Conservation (phyloP, 1,139 yeast genomes). For the Magnusiomyces tetraspermus region DNA sequence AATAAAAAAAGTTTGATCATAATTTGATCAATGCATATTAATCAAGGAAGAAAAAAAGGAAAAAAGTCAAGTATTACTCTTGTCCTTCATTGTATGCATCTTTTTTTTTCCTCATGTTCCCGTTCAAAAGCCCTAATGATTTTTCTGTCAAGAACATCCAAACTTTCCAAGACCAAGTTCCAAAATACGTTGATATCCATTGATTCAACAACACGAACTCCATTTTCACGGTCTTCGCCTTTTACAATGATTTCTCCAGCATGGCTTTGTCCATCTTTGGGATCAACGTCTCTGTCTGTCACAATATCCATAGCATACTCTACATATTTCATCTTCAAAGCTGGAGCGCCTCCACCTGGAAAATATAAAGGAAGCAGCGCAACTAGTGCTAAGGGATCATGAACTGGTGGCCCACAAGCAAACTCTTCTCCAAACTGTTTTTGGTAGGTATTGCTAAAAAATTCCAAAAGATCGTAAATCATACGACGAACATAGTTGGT, state of each 20-base stretch:
- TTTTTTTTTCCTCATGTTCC: background rate
- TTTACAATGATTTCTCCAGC: constrained; percentile 22
- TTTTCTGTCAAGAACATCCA: constrained; percentile 27
- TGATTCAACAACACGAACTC: constrained; percentile 39
- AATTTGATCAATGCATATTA: too few species aligned
- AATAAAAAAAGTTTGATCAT: too few species aligned
- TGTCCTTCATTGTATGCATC: too few species aligned
- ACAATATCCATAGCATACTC: constrained; percentile 33
- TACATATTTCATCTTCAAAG: constrained; percentile 29
- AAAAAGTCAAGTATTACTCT: too few species aligned
- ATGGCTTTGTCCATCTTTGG: constrained; percentile 26
- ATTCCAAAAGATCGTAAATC: constrained; percentile 49
- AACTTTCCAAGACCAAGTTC: constrained; percentile 39
- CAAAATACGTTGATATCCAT: constrained; percentile 46
- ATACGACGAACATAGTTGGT: constrained; percentile 39
- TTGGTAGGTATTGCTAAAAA: constrained; percentile 43
- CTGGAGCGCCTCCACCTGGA: constrained; percentile 24
- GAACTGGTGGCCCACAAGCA: constrained; percentile 62
- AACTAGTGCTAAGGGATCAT: constrained; percentile 70
- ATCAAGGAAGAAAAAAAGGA: too few species aligned
- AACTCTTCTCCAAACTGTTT: constrained; percentile 36
- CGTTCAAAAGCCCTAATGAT: background rate
- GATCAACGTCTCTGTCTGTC: constrained; percentile 10
- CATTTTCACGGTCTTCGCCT: constrained; percentile 29
- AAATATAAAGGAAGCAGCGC: constrained; percentile 43